phyloP scores from a whole-genome alignment of 225 moss, liverwort and hornwort genomes.

The Sphagnum tenellum region DNA sequence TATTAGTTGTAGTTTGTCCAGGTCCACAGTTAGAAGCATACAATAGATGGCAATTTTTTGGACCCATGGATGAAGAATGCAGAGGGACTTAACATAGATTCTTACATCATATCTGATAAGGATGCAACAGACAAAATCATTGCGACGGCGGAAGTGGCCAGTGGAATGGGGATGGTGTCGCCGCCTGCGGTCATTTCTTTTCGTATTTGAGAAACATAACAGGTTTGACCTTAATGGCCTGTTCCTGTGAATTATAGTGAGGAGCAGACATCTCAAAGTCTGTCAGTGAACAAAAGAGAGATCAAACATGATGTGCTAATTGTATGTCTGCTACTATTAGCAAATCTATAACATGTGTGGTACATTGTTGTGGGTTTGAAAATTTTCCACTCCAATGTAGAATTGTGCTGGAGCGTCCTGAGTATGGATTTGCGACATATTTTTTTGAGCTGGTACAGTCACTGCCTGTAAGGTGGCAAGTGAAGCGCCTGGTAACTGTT shows the following conservation, averaged over 20 bases:
- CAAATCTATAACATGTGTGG: too few relatives aligned
- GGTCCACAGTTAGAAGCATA: too few relatives aligned
- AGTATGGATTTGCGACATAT: conserved; percentile 64
- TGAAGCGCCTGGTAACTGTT: conserved; percentile 51
- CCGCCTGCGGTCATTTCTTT: conserved; percentile 44
- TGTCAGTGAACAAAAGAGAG: too few relatives aligned
- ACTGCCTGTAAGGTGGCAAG: conserved; percentile 53
- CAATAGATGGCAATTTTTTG: too few relatives aligned
- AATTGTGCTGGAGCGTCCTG: conserved; percentile 68
- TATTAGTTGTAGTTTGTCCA: too few relatives aligned
- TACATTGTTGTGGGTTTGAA: too few relatives aligned
- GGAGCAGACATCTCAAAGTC: too few relatives aligned
- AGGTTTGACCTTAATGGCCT: conserved; percentile 14
- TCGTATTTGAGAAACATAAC: conserved; percentile 60
- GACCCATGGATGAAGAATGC: too few relatives aligned
- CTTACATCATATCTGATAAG: too few relatives aligned
- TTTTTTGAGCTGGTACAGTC: conserved; percentile 61
- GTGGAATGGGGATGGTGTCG: conserved; percentile 71
- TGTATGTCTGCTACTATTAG: too few relatives aligned
- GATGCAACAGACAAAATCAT: conserved; percentile 27
- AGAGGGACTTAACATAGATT: too few relatives aligned
- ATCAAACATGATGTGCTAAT: too few relatives aligned
- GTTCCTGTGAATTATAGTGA: neutral
- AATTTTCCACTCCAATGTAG: conserved; percentile 10
- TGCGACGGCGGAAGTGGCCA: conserved; percentile 53